Evolutionary conservation across 768 basidiomycete species (phyloP), one percentile per base, ranked within the genome.

Genomic region (Leccinum imitatum): DNA sequence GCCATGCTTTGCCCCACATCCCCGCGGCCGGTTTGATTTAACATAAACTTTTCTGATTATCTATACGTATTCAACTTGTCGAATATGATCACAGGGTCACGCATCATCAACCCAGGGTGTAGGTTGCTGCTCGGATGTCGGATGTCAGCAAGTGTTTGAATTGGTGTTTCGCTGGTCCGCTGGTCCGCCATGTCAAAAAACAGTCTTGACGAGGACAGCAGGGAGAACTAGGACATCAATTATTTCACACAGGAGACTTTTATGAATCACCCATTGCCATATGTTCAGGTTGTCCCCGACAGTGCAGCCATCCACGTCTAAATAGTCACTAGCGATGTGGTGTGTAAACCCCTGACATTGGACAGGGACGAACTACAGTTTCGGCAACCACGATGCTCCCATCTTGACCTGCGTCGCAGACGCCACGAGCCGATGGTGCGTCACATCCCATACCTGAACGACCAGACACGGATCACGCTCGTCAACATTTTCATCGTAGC

Each of bases 61-160:
- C 25, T 25, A 25, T 25, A 25, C 6, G 5, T 5, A 35, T 35
- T 96, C 69, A 99, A 76, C 69, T 99, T 96, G 71, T 96, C 89
- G 71, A 91, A 98, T 37, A 99, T 82, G 62, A 98, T 93, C 5
- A 89, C 93, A 0, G 87, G 87, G 64, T 90, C 88, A 65, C 82
- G 83, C 66, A 98, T 69, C 3, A 84, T 82, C 31, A 95, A 98
- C 31, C 89, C 84, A 0, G 96, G 97, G 69, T 98, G 94, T 6
- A 13, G 95, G 73, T 98, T 96, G 6, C 96, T 95, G 33, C 86
- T 82, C 0, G 85, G 77, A 74, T 95, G 91, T 6, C 84, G 78
- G 71, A 98, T 90, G 90, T 39, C 78, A 75, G 5, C 93, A 83
- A 3, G 86, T 86, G 53, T 87, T 87, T 1, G 82, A 76, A 5